Conservation (phyloP, 805 yeast species). For the Lipomyces starkeyi region DNA sequence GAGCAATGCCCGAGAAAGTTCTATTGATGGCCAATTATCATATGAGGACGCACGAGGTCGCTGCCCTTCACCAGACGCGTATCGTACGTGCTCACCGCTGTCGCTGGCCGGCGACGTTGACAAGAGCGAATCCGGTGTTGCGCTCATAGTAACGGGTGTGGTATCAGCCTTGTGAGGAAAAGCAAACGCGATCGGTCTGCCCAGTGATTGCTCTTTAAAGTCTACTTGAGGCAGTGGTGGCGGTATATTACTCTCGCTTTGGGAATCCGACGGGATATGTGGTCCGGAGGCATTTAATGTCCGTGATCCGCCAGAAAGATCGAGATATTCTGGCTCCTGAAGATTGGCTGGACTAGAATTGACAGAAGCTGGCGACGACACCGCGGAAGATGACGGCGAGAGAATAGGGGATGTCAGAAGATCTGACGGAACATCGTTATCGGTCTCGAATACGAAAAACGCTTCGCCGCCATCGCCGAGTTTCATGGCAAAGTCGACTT, state of each 20-base stretch:
- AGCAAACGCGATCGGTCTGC: slow-evolving; percentile 14
- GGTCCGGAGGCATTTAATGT: slow-evolving; percentile 24
- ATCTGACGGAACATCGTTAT: slow-evolving; percentile 70
- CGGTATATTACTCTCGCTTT: slow-evolving; percentile 39
- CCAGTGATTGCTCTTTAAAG: slow-evolving; percentile 16
- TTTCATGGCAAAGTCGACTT: slow-evolving; percentile 90
- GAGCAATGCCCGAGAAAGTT: slow-evolving; percentile 31
- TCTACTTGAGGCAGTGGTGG: slow-evolving; percentile 10
- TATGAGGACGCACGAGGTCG: slow-evolving; percentile 23
- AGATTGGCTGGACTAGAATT: slow-evolving; percentile 33
- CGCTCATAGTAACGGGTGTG: not conserved
- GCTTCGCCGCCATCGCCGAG: slow-evolving; percentile 98
- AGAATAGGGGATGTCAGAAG: slow-evolving; percentile 86
- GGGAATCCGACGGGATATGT: slow-evolving; percentile 19
- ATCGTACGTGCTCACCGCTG: slow-evolving; percentile 7
- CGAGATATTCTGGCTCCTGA: slow-evolving; percentile 59
- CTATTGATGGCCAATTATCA: slow-evolving; percentile 34
- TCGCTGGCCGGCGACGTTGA: slow-evolving; percentile 18
- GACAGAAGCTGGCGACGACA: slow-evolving; percentile 39
- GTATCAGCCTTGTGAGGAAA: slow-evolving; percentile 11
- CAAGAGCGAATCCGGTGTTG: slow-evolving; percentile 16
- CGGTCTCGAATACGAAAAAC: slow-evolving; percentile 91
- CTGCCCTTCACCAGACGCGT: not conserved
- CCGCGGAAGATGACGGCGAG: slow-evolving; percentile 63
- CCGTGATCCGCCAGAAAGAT: slow-evolving; percentile 46